Conservation (phyloP, 805 yeast species). For the Priceomyces carsonii region DNA sequence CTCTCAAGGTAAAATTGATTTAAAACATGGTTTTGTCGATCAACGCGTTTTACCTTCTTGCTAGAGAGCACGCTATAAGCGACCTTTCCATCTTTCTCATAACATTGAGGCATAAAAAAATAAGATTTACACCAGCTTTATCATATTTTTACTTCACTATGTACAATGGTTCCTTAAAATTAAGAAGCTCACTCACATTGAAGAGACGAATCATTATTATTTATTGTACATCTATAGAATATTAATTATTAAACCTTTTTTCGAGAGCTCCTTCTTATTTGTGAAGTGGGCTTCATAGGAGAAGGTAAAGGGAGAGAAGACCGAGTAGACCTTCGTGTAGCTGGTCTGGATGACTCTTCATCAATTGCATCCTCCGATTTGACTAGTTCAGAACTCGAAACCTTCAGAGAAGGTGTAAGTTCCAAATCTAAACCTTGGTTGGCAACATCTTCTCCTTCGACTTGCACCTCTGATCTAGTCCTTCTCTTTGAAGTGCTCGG, state of each 20-base stretch:
- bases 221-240: too few relatives aligned
- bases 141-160: too few relatives aligned
- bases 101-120: too few relatives aligned
- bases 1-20: too few relatives aligned
- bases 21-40: too few relatives aligned
- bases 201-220: too few relatives aligned
- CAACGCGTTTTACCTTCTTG: too few relatives aligned
- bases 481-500: conserved; percentile 11
- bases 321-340: conserved; percentile 12
- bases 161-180: too few relatives aligned
- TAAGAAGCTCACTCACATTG: too few relatives aligned
- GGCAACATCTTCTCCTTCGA: conserved; percentile 5
- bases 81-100: too few relatives aligned
- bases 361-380: conserved; percentile 6
- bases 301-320: conserved; percentile 9
- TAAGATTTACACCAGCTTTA: too few relatives aligned
- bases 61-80: too few relatives aligned
- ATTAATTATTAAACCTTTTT: conserved; percentile 11
- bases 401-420: conserved; percentile 1
- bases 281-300: conserved; percentile 5
- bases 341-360: conserved; percentile 6
- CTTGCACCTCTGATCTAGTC: conserved; percentile 12
- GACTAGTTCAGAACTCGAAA: conserved; percentile 7
- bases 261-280: conserved; percentile 15
- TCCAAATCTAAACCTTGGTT: background rate